Evolutionary conservation across 2,329 filamentous ascomycete genomes (phyloP).

Genomic region (Arthrobotrys entomopaga): DNA sequence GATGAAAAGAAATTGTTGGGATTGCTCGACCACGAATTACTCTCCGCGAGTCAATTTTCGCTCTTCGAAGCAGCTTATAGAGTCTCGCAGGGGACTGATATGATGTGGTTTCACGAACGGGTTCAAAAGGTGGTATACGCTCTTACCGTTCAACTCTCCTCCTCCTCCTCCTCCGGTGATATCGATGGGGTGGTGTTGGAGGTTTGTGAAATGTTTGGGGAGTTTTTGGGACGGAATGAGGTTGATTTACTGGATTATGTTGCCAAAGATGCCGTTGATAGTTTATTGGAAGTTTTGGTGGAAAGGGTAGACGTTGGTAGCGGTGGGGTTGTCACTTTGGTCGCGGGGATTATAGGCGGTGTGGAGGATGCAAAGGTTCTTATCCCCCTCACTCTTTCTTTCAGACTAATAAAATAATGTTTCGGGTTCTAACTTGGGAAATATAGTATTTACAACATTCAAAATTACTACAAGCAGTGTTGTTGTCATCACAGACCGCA

Average conservation of each 20-base stretch:
- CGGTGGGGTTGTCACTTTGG: slow-evolving; percentile 55
- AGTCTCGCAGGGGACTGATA: slow-evolving; percentile 31
- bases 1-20: slow-evolving; percentile 23
- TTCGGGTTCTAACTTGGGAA: slow-evolving; percentile 34
- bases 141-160: slow-evolving; percentile 33
- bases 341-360: slow-evolving; percentile 22
- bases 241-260: slow-evolving; percentile 31
- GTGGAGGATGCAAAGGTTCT: slow-evolving; percentile 41
- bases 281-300: slow-evolving; percentile 42
- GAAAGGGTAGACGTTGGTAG: slow-evolving; percentile 17
- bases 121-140: slow-evolving; percentile 34
- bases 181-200: slow-evolving; percentile 3
- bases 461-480: slow-evolving; percentile 56
- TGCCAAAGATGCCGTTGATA: slow-evolving; percentile 43
- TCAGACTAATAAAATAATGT: too few species aligned
- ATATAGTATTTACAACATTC: slow-evolving; percentile 56
- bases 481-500: slow-evolving; percentile 42
- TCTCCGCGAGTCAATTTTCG: slow-evolving; percentile 9
- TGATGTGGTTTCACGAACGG: slow-evolving; percentile 32
- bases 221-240: slow-evolving; percentile 30
- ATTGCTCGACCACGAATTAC: slow-evolving; percentile 11
- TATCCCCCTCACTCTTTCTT: slow-evolving; percentile 17
- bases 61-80: slow-evolving; percentile 41
- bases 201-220: slow-evolving; percentile 18
- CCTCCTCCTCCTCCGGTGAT: background rate